Percentiles rank a stretch among this genome's conserved stretches.
Conservation (phyloP, 306 rosid genomes). For the Dryas drummondii region DNA sequence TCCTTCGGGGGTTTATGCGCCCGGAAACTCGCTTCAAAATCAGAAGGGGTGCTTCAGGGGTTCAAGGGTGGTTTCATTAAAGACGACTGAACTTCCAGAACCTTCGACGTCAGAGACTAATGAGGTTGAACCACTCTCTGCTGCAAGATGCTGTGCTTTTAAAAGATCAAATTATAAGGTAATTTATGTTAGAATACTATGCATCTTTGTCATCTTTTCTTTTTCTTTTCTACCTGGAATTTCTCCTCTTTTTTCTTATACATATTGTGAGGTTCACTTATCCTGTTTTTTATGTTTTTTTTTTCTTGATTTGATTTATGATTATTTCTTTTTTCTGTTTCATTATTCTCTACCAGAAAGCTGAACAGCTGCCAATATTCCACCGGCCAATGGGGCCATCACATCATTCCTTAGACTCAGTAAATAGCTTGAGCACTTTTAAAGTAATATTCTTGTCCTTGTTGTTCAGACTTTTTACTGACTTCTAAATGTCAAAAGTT, state of each 20-base stretch:
- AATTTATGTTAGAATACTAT: constrained; percentile 10
- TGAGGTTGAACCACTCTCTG: constrained; percentile 59
- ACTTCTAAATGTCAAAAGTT: neutral
- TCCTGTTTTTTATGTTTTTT: neutral
- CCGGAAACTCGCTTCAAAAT: constrained; percentile 61
- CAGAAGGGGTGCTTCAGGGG: constrained; percentile 77
- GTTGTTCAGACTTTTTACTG: constrained; percentile 5
- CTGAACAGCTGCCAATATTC: constrained; percentile 54
- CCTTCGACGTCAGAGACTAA: constrained; percentile 53
- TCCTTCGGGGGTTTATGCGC: constrained; percentile 67
- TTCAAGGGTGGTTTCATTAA: constrained; percentile 70
- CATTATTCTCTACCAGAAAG: constrained; percentile 44
- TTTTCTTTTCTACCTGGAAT: constrained; percentile 4
- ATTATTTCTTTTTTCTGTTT: neutral
- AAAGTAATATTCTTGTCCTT: constrained; percentile 48
- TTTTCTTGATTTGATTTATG: neutral
- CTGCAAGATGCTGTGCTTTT: constrained; percentile 74
- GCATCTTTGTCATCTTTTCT: neutral
- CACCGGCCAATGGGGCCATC: constrained; percentile 70
- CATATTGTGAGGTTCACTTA: neutral
- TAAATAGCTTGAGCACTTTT: constrained; percentile 49
- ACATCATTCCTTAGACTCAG: constrained; percentile 63
- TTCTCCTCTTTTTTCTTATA: neutral
- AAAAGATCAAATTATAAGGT: constrained; percentile 64
- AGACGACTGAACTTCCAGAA: constrained; percentile 53